Evolutionary conservation across 2,329 filamentous ascomycete genomes (phyloP), one percentile per base, ranked within the genome.

Genomic region (Cladosporium halotolerans): DNA sequence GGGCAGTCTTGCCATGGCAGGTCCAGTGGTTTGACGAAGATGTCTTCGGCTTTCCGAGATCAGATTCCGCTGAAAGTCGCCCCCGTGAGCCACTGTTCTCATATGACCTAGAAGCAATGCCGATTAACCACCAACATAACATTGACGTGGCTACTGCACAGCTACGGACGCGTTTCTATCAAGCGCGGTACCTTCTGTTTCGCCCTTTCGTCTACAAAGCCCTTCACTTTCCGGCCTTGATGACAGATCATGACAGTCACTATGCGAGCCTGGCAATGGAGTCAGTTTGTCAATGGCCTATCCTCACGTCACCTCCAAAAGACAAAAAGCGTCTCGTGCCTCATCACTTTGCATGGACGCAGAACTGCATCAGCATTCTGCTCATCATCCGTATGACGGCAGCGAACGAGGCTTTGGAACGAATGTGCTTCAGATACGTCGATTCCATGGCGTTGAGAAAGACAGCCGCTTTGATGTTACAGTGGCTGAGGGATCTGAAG

Each of bases 191-290:
- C 61, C 72, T 82, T 52, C 73, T 82, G 52, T 75, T 81, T 62
- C 73, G 79, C 9, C 79, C 80, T 1, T 83, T 78, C 54, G 61
- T 83, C 4, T 83, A 78, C 68, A 83, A 82, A 60, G 80, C 76
- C 1, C 69, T 83, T 3, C 79, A 84, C 62, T 74, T 77, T 57
- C 77, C 79, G 0, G 76, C 80, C 38, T 66, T 70, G 28, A 70
- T 82, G 66, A 77, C 74, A 0, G 33, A 59, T 62, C 77, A 81
- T 38, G 81, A 85, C 63, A 72, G 72, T 2, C 68, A 76, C 9
- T 79, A 76, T 31, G 78, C 73, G n/a, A 79, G 75, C 4, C 73
- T 79, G 53, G 83, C 81, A 56, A 72, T 84, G n/a, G 73, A 78
- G 58, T 73, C 78, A 1, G 77, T 18, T 60, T 43, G 68, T 66